Evolutionary conservation across 768 basidiomycete species (phyloP).

Genomic region (Lactarius evosmus): DNA sequence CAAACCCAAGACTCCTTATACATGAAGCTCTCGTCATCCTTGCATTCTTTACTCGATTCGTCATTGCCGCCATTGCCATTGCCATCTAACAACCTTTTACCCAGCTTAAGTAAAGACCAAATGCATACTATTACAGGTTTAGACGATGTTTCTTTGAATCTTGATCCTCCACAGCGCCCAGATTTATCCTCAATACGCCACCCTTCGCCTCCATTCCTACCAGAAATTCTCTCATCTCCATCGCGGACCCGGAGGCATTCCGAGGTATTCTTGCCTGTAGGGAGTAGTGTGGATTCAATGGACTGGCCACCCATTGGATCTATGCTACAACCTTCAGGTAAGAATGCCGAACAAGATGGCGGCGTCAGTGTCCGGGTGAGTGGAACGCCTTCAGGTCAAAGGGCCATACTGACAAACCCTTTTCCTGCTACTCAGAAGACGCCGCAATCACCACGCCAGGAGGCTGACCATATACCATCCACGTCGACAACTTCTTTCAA

Average conservation of each 20-base stretch:
- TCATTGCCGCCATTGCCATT: background rate
- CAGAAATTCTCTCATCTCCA: background rate
- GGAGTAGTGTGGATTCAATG: background rate
- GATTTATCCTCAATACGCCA: background rate
- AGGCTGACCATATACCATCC: background rate
- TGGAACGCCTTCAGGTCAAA: background rate
- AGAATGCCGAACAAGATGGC: background rate
- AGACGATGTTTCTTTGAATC: background rate
- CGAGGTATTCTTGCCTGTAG: background rate
- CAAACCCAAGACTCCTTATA: background rate
- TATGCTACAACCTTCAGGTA: background rate
- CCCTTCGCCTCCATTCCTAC: background rate
- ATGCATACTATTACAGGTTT: background rate
- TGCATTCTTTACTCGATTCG: background rate
- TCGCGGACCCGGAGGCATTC: background rate
- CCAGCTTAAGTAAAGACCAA: background rate
- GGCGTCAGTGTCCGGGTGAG: background rate
- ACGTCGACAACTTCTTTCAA: background rate
- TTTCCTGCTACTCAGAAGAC: background rate
- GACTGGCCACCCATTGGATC: slow-evolving; percentile 23
- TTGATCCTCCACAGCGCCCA: background rate
- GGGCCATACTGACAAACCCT: background rate
- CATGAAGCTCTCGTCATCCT: background rate
- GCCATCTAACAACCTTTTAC: background rate
- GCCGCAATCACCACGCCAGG: background rate